Evolutionary conservation across 2,329 filamentous ascomycete genomes (phyloP).

Genomic region (Fusarium sambucinum): DNA sequence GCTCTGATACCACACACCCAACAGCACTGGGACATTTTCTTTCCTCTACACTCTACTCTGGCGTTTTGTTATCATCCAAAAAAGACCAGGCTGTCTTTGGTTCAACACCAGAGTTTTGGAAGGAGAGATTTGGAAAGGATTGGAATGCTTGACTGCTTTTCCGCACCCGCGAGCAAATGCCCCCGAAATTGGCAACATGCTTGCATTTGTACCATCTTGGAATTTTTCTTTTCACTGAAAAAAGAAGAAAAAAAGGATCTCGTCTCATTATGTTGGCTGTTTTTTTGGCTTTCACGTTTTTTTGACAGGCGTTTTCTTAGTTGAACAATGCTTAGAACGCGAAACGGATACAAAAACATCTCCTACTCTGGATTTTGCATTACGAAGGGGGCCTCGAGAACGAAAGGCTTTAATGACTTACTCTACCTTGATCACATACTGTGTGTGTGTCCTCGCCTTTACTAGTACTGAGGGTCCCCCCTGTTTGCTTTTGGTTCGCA

Average conservation of each 20-base stretch:
- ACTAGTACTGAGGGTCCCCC: slow-evolving; percentile 14
- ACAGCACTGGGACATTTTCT: slow-evolving; percentile 35
- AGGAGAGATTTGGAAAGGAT: slow-evolving; percentile 33
- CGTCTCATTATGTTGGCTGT: slow-evolving; percentile 28
- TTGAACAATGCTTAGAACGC: slow-evolving; percentile 43
- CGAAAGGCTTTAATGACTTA: slow-evolving; percentile 15
- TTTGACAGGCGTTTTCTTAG: slow-evolving; percentile 39
- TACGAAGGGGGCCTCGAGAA: slow-evolving; percentile 6
- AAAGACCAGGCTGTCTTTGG: slow-evolving; percentile 35
- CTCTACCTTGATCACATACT: slow-evolving; percentile 26
- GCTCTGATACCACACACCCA: slow-evolving; percentile 44
- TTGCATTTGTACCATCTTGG: slow-evolving; percentile 41
- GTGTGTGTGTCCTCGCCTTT: slow-evolving; percentile 32
- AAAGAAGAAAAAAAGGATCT: slow-evolving; percentile 42
- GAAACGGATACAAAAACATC: slow-evolving; percentile 43
- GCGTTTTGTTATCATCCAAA: slow-evolving; percentile 37
- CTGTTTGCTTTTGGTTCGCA: slow-evolving; percentile 38
- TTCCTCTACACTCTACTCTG: slow-evolving; percentile 34
- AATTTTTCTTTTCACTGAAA: slow-evolving; percentile 25
- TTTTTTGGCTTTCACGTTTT: slow-evolving; percentile 37
- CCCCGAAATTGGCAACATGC: slow-evolving; percentile 36
- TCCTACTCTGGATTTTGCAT: slow-evolving; percentile 36
- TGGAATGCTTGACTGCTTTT: slow-evolving; percentile 40
- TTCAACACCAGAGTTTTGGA: slow-evolving; percentile 31
- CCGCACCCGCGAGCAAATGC: slow-evolving; percentile 41